Percentiles rank a stretch among this genome's conserved stretches.
phyloP scores from a whole-genome alignment of 371 early-diverging fungal species.

The Mortierella sp. region DNA sequence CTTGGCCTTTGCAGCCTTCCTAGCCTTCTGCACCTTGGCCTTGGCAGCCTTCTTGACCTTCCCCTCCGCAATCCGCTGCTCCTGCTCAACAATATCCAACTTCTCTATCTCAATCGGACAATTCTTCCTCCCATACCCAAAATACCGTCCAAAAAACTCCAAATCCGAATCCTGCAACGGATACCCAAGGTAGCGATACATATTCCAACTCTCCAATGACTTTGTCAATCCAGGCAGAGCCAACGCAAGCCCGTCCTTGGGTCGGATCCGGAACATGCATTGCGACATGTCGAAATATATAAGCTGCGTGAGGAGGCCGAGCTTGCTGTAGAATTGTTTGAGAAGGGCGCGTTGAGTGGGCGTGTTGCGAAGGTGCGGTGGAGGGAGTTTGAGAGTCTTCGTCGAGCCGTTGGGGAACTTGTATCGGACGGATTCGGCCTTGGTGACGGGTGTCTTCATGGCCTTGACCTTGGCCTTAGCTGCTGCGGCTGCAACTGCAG shows the following conservation, averaged over 20 bases:
- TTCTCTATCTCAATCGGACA: neutral
- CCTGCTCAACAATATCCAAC: neutral
- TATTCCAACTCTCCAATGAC: slow-evolving; percentile 14
- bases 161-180: slow-evolving; percentile 1
- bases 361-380: slow-evolving; percentile 5
- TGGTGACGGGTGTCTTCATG: neutral
- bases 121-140: slow-evolving; percentile 25
- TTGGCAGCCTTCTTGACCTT: neutral
- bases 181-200: neutral
- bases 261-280: slow-evolving; percentile 23
- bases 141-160: slow-evolving; percentile 28
- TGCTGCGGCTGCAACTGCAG: neutral
- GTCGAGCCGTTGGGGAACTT: neutral
- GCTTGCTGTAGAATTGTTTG: slow-evolving; percentile 20
- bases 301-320: slow-evolving; percentile 20
- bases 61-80: neutral
- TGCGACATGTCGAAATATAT: slow-evolving; percentile 16
- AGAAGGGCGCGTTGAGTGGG: neutral
- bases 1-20: neutral
- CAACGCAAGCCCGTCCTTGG: slow-evolving; percentile 27
- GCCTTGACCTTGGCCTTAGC: neutral
- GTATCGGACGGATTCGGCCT: too few species aligned
- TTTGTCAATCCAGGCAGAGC: slow-evolving; percentile 22
- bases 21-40: neutral
- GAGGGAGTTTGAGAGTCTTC: neutral